These are phyloP conservation scores for Fusarium multiceps DNA, from an alignment of 2,329 filamentous ascomycete species.

Conservation along the genomic window DNA sequence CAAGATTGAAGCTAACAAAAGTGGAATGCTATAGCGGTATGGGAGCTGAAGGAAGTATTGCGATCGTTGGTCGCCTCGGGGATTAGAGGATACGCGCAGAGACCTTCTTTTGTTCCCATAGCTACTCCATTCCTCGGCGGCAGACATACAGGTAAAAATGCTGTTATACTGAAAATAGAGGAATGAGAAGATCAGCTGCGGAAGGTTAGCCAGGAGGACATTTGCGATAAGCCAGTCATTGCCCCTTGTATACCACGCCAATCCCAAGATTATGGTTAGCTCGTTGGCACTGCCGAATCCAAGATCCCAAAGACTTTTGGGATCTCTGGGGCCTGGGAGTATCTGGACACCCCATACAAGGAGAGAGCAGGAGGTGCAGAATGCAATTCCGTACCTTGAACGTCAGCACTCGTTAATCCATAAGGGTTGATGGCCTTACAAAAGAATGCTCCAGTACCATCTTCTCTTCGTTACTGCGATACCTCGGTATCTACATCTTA, in stretches of 20 bases:
- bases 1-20: accelerated
- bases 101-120: not conserved
- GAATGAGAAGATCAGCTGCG: not conserved
- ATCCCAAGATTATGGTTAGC: no score
- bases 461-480: not conserved
- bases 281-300: not conserved
- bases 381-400: not conserved
- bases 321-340: accelerated
- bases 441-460: not conserved
- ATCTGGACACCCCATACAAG: accelerated
- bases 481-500: not conserved
- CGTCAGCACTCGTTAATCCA: accelerated
- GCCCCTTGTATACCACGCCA: no score
- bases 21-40: not conserved
- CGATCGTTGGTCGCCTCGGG: no score
- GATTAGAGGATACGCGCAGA: not conserved
- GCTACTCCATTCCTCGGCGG: not conserved
- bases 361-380: no score
- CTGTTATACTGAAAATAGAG: not conserved
- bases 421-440: accelerated
- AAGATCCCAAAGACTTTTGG: not conserved
- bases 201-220: not conserved
- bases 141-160: not conserved
- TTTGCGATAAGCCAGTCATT: accelerated
- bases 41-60: not conserved